These are phyloP conservation scores for Candida rishiriensis DNA, from an alignment of 805 yeast genomes.

Conservation along the genomic window DNA sequence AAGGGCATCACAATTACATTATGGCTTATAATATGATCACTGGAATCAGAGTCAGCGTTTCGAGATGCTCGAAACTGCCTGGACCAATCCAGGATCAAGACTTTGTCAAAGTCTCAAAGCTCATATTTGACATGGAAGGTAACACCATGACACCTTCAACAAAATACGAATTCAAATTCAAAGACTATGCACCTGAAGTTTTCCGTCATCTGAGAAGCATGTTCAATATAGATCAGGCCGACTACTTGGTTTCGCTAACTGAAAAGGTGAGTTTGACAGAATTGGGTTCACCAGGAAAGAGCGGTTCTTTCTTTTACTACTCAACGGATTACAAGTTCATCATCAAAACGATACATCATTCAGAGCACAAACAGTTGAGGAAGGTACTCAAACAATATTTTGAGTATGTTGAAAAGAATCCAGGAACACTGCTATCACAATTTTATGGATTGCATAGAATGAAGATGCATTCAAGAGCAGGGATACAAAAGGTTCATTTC, in stretches of 20 bases:
- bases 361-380: slow-evolving; percentile 84
- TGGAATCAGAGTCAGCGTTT: slow-evolving; percentile 93
- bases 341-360: slow-evolving; percentile 90
- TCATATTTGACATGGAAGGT: slow-evolving; percentile 84
- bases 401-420: slow-evolving; percentile 73
- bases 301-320: slow-evolving; percentile 94
- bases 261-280: slow-evolving; percentile 90
- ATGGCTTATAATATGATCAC: slow-evolving; percentile 97
- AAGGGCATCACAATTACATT: slow-evolving; percentile 90
- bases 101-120: slow-evolving; percentile 67
- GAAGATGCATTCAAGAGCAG: slow-evolving; percentile 67
- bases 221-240: slow-evolving; percentile 93
- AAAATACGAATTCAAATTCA: slow-evolving; percentile 91
- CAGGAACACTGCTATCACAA: slow-evolving; percentile 88
- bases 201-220: slow-evolving; percentile 76
- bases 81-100: slow-evolving; percentile 67
- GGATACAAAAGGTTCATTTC: slow-evolving; percentile 75
- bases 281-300: slow-evolving; percentile 92
- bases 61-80: slow-evolving; percentile 84
- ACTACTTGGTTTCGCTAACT: slow-evolving; percentile 85
- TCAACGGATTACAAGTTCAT: slow-evolving; percentile 91
- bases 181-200: slow-evolving; percentile 93
- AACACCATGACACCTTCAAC: slow-evolving; percentile 90
- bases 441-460: slow-evolving; percentile 94
- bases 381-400: slow-evolving; percentile 71